Evolutionary conservation across 2,329 filamentous ascomycete species (phyloP).

Genomic region (Scedosporium apiospermum): DNA sequence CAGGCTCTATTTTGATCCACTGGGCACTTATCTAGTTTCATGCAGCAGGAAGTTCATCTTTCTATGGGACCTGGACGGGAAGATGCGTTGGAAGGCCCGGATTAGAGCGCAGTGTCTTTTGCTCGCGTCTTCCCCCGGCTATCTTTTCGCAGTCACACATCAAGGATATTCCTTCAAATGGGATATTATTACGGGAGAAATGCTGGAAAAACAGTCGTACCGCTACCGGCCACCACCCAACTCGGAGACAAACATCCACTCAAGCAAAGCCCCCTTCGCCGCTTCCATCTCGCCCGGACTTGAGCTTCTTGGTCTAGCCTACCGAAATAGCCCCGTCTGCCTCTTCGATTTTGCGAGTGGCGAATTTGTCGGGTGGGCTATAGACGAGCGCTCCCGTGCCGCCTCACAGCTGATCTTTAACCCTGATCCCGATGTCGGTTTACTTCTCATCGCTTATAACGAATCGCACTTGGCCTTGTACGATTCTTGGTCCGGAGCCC

Average conservation of each 20-base stretch:
- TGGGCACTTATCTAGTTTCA: neutral
- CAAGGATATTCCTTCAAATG: too few species aligned
- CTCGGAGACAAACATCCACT: too few species aligned
- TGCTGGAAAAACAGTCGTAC: too few species aligned
- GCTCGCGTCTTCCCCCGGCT: too few species aligned
- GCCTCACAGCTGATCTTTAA: neutral
- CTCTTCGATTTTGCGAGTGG: neutral
- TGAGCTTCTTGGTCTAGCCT: neutral
- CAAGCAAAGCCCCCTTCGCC: neutral
- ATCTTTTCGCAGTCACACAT: too few species aligned
- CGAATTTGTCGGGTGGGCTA: neutral
- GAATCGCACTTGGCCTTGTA: slow-evolving; percentile 12
- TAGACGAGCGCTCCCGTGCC: neutral
- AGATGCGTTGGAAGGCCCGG: neutral
- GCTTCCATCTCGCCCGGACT: neutral
- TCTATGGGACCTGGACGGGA: neutral
- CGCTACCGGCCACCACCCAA: too few species aligned
- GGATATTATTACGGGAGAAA: too few species aligned
- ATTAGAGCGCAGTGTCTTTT: neutral
- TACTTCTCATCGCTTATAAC: slow-evolving; percentile 13
- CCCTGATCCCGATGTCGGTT: slow-evolving; percentile 12
- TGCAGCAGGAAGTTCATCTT: neutral
- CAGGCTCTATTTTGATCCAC: neutral
- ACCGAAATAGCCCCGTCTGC: neutral
- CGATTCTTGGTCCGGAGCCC: slow-evolving; percentile 12